phyloP scores from a whole-genome alignment of 2,329 filamentous ascomycete species.

The Fusarium irregulare region DNA sequence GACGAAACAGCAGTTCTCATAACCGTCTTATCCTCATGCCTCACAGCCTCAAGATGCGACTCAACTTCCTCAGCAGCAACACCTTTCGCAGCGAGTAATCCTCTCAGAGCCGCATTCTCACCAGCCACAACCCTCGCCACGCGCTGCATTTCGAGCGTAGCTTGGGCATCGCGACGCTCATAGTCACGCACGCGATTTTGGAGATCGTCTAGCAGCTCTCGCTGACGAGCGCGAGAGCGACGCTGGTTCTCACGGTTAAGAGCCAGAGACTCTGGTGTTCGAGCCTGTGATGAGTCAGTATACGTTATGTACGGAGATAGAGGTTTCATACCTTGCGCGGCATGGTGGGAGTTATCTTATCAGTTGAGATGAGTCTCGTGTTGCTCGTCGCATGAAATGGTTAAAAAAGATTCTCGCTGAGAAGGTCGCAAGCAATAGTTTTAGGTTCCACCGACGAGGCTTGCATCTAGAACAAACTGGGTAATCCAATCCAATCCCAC shows the following conservation, averaged over 20 bases:
- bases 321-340: constrained; percentile 29
- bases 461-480: constrained; percentile 10
- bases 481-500: background rate
- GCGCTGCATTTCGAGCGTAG: constrained; percentile 60
- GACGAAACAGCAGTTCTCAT: background rate
- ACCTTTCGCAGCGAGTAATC: constrained; percentile 38
- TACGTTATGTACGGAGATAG: background rate
- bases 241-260: constrained; percentile 59
- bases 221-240: constrained; percentile 57
- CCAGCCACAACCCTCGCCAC: constrained; percentile 57
- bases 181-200: constrained; percentile 56
- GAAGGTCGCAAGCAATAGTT: background rate
- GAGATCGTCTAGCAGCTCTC: constrained; percentile 57
- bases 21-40: background rate
- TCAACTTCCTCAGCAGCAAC: constrained; percentile 38
- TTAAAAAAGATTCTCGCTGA: constrained; percentile 6
- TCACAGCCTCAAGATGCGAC: constrained; percentile 30
- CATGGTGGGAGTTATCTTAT: constrained; percentile 13
- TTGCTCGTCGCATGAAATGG: background rate
- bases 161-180: constrained; percentile 56
- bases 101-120: constrained; percentile 56
- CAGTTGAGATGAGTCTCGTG: background rate
- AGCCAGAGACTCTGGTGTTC: constrained; percentile 45
- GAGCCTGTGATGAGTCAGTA: constrained; percentile 21
- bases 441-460: constrained; percentile 19